phyloP scores from a whole-genome alignment of 148 eudicot species.

The Heliosperma pusillum region DNA sequence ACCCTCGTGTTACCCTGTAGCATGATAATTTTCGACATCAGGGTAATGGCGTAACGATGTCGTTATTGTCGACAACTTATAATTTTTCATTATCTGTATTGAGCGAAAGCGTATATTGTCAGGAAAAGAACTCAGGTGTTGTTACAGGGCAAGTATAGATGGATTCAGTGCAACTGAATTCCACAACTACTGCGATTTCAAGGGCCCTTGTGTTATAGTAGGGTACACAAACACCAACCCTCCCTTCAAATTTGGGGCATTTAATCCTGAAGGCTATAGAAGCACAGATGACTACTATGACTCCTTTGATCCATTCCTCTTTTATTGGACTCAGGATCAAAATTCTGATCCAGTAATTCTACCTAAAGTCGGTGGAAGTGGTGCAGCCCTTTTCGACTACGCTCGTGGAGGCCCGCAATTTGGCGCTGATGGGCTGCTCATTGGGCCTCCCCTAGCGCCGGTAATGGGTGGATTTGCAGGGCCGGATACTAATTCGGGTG shows the following conservation, averaged over 20 bases:
- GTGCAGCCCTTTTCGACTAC: conserved; percentile 82
- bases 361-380: conserved; percentile 87
- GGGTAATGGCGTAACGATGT: no score
- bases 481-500: conserved; percentile 68
- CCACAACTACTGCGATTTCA: conserved; percentile 80
- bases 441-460: conserved; percentile 78
- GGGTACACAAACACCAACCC: conserved; percentile 62
- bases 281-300: conserved; percentile 93
- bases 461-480: conserved; percentile 78
- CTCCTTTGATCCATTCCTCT: conserved; percentile 77
- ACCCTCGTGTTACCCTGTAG: no score
- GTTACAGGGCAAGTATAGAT: conserved; percentile 79
- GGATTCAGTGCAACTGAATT: conserved; percentile 82
- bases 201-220: conserved; percentile 89
- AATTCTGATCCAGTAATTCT: conserved; percentile 44
- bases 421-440: conserved; percentile 81
- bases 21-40: not conserved
- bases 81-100: no score
- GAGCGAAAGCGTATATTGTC: conserved; percentile 1
- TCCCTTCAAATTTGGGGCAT: conserved; percentile 82
- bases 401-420: conserved; percentile 86
- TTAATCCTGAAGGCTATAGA: conserved; percentile 90
- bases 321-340: conserved; percentile 59
- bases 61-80: not conserved
- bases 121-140: conserved; percentile 89